Evolutionary conservation across 805 yeast species (phyloP), one percentile per base, ranked within the genome.

Genomic region (Komagataella pseudopastoris): DNA sequence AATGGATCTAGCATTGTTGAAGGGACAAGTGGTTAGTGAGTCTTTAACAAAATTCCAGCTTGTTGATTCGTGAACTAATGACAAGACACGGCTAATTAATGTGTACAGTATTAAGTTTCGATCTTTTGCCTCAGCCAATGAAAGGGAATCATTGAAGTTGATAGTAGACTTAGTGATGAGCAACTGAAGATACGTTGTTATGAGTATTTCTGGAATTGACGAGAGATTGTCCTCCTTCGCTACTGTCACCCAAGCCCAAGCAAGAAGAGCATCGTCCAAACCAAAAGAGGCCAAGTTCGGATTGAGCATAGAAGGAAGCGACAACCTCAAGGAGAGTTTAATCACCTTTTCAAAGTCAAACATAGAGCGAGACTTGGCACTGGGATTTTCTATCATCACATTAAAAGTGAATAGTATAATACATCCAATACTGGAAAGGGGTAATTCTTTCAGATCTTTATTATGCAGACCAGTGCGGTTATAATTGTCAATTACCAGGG

Each of bases 1-100:
- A 3, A 80, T 80, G 22, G 83, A 71, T 57, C 80, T 80, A 20
- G 78, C 76, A 45, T 76, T 75, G 45, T 74, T 79, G 59, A 74
- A 78, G 1, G 93, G 90, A 59, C 91, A 85, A 50, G 76, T 70
- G 24, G 70, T 67, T 50, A 91, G 69, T 0, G 88, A 73, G 59
- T 87, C 88, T 22, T 71, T 60, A 14, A 88, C 67, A 60, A 85
- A 86, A 2, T 69, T 68, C 64, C 79, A 87, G 0, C 85, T 66
- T 10, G 72, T 64, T 1, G 69, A 68, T 53, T 85, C 87, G 0
- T 81, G 77, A 36, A 81, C 64, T 18, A 75, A 61, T 6, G 84
- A 75, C 56, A 91, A 66, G 1, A 87, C 59, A 56, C 81, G 80
- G 1, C 85, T 80, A 43, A 88, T 64, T 46, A 87, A 67, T 0